phyloP scores from a whole-genome alignment of 2,329 filamentous ascomycete species.

The Arthrobotrys musiformis region DNA sequence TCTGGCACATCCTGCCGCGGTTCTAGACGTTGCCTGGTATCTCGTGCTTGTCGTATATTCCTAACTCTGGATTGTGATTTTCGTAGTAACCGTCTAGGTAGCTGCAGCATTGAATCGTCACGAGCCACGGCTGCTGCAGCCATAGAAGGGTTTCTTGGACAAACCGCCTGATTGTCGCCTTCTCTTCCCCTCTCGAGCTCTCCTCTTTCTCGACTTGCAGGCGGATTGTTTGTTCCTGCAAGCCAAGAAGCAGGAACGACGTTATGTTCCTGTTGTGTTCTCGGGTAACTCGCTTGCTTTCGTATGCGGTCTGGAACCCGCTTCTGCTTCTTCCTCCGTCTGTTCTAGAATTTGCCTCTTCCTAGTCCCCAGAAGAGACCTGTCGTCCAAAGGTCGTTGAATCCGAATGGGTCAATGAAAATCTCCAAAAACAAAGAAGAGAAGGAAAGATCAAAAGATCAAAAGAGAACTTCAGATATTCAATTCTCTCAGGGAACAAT shows the following conservation, averaged over 20 bases:
- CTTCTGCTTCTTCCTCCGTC: slow-evolving; percentile 29
- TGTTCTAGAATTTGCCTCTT: slow-evolving; percentile 29
- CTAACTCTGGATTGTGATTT: slow-evolving; percentile 14
- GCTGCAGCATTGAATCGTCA: slow-evolving; percentile 46
- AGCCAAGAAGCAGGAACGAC: slow-evolving; percentile 50
- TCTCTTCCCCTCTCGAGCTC: slow-evolving; percentile 8
- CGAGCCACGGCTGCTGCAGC: slow-evolving; percentile 39
- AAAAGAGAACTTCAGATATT: slow-evolving; percentile 27
- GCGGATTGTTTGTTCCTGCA: slow-evolving; percentile 51
- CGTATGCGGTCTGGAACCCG: neutral
- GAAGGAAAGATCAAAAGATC: slow-evolving; percentile 9
- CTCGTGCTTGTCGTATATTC: slow-evolving; percentile 15
- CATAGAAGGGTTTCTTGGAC: slow-evolving; percentile 28
- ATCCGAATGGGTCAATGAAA: slow-evolving; percentile 23
- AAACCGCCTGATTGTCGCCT: slow-evolving; percentile 21
- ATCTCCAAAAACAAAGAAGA: slow-evolving; percentile 9
- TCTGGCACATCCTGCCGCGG: slow-evolving; percentile 46
- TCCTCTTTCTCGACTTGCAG: slow-evolving; percentile 17
- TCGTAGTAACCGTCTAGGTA: slow-evolving; percentile 22
- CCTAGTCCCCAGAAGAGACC: slow-evolving; percentile 50
- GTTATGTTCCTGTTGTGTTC: slow-evolving; percentile 32
- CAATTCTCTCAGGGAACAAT: slow-evolving; percentile 19
- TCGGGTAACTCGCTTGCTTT: slow-evolving; percentile 42
- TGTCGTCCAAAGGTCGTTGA: slow-evolving; percentile 53
- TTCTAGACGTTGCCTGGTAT: slow-evolving; percentile 23